Base-by-base conservation (phyloP, 805 yeast species). In the Teunomyces atbi region DNA sequence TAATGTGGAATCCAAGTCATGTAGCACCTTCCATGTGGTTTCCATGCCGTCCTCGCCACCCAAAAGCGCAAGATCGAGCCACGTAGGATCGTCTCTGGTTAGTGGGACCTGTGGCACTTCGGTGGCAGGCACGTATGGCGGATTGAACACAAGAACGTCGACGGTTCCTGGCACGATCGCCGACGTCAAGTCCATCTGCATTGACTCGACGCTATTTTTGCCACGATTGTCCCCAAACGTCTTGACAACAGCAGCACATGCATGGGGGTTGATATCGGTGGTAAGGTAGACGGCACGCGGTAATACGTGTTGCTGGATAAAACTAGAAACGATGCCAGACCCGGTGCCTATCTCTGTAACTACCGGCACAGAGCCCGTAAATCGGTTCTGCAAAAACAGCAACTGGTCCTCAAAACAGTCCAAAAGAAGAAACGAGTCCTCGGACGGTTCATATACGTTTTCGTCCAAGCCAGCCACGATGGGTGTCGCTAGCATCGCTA, bases 81-180 rank as follows among this genome's bases (percentile, higher is more conserved):
- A 90, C 12, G 72, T 70, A 26, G 76, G 73, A 15, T 79, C 82
- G 7, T 74, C 78, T 6, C 41, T 47, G 2, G 56, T 37, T 1
- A 47, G 49, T 0, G 94, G 94, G 1, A 78, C 54, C 0, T 52
- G 58, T 0, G 98, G 97, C 0, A 89, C 86, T 0, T 58, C 59
- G 48, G 83, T 90, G 1, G 92, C 88, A 0, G 99, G 99, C 1
- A 94, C 99, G 60, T 94, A 94, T 0, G 99, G 99, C 0, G 99
- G 99, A 59, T 94, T 94, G 66, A 94, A 94, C 1, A 94, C 73
- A 18, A 94, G 68, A 1, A 92, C 47, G 57, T 94, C 98, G 1
- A 90, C 74, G 4, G 66, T 42, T 2, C 73, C 54, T 0, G 59
- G 58, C 10, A 77, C 61, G 7, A 89, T 51, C 2, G 80, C 72